Percentiles rank a stretch among this genome's conserved stretches.
Conservation (phyloP, 2,329 filamentous ascomycete species). For the Alternaria rosae region DNA sequence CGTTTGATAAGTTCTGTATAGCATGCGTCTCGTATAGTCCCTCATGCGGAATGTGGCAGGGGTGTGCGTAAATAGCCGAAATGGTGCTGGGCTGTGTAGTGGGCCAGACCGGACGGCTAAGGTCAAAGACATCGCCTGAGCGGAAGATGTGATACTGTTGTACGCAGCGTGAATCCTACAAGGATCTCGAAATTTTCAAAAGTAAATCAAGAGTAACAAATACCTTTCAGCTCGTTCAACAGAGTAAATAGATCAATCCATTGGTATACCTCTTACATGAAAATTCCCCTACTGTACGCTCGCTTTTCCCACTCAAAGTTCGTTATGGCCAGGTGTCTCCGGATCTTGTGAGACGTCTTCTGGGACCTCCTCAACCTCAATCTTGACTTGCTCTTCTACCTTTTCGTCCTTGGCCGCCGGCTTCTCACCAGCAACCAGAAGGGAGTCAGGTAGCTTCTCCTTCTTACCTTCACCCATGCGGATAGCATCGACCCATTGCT, state of each 20-base stretch:
- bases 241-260: background rate
- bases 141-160: background rate
- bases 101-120: background rate
- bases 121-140: background rate
- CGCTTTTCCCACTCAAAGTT: conserved; percentile 25
- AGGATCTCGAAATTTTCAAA: background rate
- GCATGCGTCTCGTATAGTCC: background rate
- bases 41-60: background rate
- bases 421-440: conserved; percentile 44
- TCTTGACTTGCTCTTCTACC: conserved; percentile 38
- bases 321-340: conserved; percentile 27
- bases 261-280: background rate
- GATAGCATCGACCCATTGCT: conserved; percentile 90
- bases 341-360: conserved; percentile 20
- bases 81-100: background rate
- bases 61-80: background rate
- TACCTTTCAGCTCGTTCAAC: background rate
- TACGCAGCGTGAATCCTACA: background rate
- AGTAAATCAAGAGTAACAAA: background rate
- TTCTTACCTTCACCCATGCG: conserved; percentile 87
- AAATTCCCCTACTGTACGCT: background rate
- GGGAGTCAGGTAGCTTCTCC: conserved; percentile 67
- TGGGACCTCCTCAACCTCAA: conserved; percentile 41
- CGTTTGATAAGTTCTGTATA: background rate
- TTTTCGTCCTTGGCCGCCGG: conserved; percentile 30